Evolutionary conservation across 2,329 filamentous ascomycete genomes (phyloP), one percentile per base, ranked within the genome.

Genomic region (Corniculantispora saksenae): DNA sequence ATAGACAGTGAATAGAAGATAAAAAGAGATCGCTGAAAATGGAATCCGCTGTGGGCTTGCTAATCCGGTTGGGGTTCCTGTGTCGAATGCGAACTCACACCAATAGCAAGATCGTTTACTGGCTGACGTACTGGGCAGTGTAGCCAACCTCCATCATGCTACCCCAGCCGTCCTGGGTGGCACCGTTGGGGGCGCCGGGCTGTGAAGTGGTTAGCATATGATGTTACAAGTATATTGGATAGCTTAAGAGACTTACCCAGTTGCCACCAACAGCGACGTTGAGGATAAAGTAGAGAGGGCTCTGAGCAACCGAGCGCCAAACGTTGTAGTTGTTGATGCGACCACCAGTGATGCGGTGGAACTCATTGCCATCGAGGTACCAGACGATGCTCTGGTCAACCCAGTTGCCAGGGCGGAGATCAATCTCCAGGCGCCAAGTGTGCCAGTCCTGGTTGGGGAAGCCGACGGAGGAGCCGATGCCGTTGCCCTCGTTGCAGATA

Each of bases 201-300:
- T 83, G 59, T 17, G 63, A 17, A 21, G 70, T 25, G 70, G 65
- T 65, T 35, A 66, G 51, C 6, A 40, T 35, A 27, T 23, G 25
- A 19, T 5, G 23, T 55, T 55, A 43, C 38, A 13, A 43, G 9
- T 13, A 13, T 43, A 19, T 51, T 45, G 25, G 13, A 23, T 58
- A 3, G 21, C 32, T 23, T 5, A 9, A 12, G 32, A 23, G 25
- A 80, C 82, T 73, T 76, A 83, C 84, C 81, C 75, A 83, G 69
- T 80, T 75, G 29, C 84, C 84, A 12, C 84, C 84, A 35, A 87
- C 80, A 54, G 85, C 84, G 6, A 87, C 76, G 66, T 87, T 86
- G 61, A 87, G 72, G 62, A 87, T 80, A 58, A 86, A 71, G 68
- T 80, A 85, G 70, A 84, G 69, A 2, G 84, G 80, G 61, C 76